Evolutionary conservation across 768 basidiomycete genomes (phyloP), one percentile per base, ranked within the genome.

Genomic region (Hemileccinum impolitum): DNA sequence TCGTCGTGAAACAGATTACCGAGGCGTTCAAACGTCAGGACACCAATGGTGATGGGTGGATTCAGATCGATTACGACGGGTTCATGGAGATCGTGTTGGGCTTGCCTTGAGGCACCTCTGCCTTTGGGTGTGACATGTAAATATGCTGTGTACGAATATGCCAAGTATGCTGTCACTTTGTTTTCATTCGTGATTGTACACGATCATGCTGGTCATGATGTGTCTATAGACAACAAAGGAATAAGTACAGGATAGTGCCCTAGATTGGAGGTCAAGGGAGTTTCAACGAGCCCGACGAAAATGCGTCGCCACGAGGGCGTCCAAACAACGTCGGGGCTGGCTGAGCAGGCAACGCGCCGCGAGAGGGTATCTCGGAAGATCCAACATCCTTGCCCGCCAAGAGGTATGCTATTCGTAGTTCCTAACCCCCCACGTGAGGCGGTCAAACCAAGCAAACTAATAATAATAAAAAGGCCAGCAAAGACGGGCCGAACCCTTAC

Each of bases 1-100:
- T 93, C 50, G 84, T 82, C 11, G 77, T 90, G 52, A 89, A 86
- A 71, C 85, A 88, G 63, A 72, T 89, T 56, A 80, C 77, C 32
- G 89, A 91, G 68, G 66, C 79, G 30, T 90, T 90, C 74, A 74
- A 75, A 48, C 65, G 73, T 39, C 72, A 85, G 43, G 89, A 91
- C 54, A 73, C 76, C 26, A 78, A 91, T 56, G 66, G 75, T 4
- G 76, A 80, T 66, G 83, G 62, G 68, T 62, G 72, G 80, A 44
- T 80, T 63, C 71, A 74, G 60, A 70, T 81, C 57, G 74, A 72
- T 59, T 81, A 81, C 57, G 80, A 81, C 17, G 66, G 69, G 60
- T 81, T 81, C 60, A 71, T 81, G 78, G 63, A 72, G 19, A 74
- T 75, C 37, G 74, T 80, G 23, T 58, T 79, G 51, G 66, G 65